Conservation (phyloP, 2,329 filamentous ascomycete genomes). For the Nemania abortiva region DNA sequence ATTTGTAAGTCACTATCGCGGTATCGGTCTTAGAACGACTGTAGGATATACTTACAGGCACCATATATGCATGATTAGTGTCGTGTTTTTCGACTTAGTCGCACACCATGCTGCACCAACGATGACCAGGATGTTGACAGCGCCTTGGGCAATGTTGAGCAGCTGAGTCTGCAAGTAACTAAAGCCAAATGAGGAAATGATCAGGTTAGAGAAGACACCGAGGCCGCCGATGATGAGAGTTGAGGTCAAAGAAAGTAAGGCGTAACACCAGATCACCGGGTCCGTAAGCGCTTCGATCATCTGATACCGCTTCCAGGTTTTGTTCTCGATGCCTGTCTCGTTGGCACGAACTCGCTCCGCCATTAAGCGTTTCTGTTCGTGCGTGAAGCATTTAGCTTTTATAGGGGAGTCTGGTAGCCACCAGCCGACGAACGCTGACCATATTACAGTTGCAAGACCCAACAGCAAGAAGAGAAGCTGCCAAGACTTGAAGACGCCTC, state of each 20-base stretch:
- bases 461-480: constrained; percentile 55
- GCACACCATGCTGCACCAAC: constrained; percentile 48
- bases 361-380: constrained; percentile 54
- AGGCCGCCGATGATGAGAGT: constrained; percentile 49
- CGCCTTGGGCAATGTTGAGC: constrained; percentile 57
- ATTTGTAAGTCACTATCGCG: background rate
- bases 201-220: constrained; percentile 57
- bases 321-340: constrained; percentile 53
- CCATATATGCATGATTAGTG: constrained; percentile 41
- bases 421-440: constrained; percentile 51
- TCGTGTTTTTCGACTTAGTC: constrained; percentile 52
- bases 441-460: constrained; percentile 52
- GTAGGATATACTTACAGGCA: constrained; percentile 41
- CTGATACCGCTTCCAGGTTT: constrained; percentile 51
- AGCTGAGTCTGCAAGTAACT: constrained; percentile 54
- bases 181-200: constrained; percentile 56
- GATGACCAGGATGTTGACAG: constrained; percentile 53
- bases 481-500: constrained; percentile 22
- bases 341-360: constrained; percentile 54
- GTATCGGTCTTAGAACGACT: background rate
- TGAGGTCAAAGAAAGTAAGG: constrained; percentile 44
- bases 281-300: constrained; percentile 52
- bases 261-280: constrained; percentile 50
- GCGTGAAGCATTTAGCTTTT: constrained; percentile 61
- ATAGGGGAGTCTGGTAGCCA: constrained; percentile 63